Percentiles rank a stretch among this genome's conserved stretches.
phyloP scores from a whole-genome alignment of 371 early-diverging fungal species.

The Mortierella sp. region DNA sequence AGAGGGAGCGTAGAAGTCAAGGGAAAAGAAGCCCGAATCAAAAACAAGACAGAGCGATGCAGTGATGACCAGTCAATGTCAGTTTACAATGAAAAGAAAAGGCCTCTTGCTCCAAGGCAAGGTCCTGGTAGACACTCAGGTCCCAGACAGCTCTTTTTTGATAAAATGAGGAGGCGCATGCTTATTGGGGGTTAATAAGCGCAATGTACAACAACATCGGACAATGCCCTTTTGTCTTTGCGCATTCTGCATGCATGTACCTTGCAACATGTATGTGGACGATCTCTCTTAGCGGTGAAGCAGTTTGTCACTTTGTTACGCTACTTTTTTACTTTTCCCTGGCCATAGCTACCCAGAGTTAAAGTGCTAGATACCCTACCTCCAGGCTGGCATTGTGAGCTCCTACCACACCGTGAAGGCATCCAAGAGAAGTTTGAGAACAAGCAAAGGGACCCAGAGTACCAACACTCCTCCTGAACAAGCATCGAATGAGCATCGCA shows the following conservation, averaged over 20 bases:
- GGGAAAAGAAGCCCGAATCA: neutral
- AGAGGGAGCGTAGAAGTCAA: too few species aligned
- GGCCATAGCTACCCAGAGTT: neutral
- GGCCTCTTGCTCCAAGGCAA: neutral
- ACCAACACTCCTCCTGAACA: neutral
- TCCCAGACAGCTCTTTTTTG: neutral
- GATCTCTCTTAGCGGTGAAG: neutral
- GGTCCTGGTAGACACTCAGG: neutral
- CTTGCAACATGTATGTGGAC: neutral
- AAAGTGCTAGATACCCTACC: neutral
- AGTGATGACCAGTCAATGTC: neutral
- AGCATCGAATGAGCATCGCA: neutral
- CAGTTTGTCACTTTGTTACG: neutral
- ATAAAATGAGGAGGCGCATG: neutral
- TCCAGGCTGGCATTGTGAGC: neutral
- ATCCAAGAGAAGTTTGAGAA: neutral
- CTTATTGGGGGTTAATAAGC: slow-evolving; percentile 1
- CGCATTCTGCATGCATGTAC: neutral
- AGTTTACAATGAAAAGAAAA: neutral
- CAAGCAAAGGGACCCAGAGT: neutral
- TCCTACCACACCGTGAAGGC: neutral
- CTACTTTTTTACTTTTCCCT: neutral
- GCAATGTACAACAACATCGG: neutral
- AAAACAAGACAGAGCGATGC: too few species aligned
- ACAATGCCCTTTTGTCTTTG: neutral